These are phyloP conservation scores for Suillus occidentalis DNA, from an alignment of 768 basidiomycete genomes.

Conservation along the genomic window DNA sequence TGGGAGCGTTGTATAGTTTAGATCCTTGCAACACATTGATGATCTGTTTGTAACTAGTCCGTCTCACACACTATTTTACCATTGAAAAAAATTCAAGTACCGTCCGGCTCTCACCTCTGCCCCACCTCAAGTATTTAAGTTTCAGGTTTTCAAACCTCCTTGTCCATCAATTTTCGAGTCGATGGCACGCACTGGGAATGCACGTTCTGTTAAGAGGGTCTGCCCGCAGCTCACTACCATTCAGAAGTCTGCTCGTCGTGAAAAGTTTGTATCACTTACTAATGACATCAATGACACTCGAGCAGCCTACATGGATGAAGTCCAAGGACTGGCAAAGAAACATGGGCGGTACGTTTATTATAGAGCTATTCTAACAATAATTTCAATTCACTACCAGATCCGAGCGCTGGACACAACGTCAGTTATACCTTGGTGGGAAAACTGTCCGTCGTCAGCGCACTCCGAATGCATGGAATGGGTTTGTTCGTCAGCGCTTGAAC, in stretches of 20 bases:
- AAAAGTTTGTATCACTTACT: conserved; percentile 1
- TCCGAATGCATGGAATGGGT: not conserved
- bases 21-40: not conserved
- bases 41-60: not conserved
- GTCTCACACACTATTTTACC: not conserved
- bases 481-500: not conserved
- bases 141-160: not conserved
- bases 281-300: not conserved
- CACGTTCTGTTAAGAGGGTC: not conserved
- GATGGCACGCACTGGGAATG: not conserved
- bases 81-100: not conserved
- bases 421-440: not conserved
- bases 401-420: not conserved
- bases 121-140: not conserved
- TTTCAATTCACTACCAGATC: not conserved
- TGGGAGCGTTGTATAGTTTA: not conserved
- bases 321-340: too few relatives aligned
- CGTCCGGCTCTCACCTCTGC: not conserved
- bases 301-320: too few relatives aligned
- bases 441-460: not conserved
- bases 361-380: not conserved
- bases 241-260: not conserved
- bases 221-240: not conserved
- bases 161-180: not conserved
- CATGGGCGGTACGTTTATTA: too few relatives aligned